A percentile compares a stretch with the other conserved stretches of the same genome.
Conservation (phyloP, 2,329 filamentous ascomycete genomes). For the Sporothrix variecibatus region DNA sequence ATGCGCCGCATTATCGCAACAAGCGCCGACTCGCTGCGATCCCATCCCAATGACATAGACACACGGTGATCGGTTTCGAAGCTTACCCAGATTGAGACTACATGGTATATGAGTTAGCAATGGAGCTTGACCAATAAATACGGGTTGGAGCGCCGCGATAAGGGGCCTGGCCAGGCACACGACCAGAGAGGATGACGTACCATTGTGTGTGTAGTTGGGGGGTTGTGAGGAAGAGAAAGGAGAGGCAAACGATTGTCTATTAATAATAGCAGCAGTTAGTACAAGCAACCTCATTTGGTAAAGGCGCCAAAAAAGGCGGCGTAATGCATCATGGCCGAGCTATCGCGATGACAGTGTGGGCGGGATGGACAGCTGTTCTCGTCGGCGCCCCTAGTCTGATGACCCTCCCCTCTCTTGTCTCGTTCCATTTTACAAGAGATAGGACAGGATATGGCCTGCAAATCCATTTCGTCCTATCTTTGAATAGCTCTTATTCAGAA, state of each 20-base stretch:
- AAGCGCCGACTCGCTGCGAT: background rate
- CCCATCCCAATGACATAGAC: background rate
- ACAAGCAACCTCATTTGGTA: background rate
- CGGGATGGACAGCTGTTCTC: slow-evolving; percentile 5
- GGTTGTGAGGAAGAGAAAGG: background rate
- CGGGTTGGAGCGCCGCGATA: background rate
- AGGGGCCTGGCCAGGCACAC: slow-evolving; percentile 9
- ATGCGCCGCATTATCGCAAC: background rate
- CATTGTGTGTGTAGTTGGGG: slow-evolving; percentile 23
- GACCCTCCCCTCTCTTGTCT: background rate
- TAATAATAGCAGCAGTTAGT: background rate
- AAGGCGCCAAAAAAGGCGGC: background rate
- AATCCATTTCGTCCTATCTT: background rate
- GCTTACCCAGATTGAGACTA: slow-evolving; percentile 69
- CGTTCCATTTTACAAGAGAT: background rate
- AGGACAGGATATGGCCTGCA: background rate
- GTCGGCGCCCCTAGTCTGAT: too few species aligned
- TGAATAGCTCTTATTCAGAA: background rate
- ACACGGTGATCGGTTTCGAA: background rate
- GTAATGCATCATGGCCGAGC: background rate
- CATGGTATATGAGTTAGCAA: background rate
- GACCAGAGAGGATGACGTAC: slow-evolving; percentile 25
- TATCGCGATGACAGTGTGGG: background rate
- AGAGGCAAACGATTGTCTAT: slow-evolving; percentile 8
- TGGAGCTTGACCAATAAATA: background rate